phyloP scores from a whole-genome alignment of 129 eudicot genomes.

The carrot (Daucus carota) region DH1_v3.0 NC_030381.2:50277501-50278000 shows the following conservation, averaged over 20 bases:
- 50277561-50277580: neutral
- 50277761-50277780: no score
- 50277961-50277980: neutral
- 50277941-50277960: neutral
- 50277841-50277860: no score
- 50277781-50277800: no score
- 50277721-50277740: no score
- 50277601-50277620: neutral
- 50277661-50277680: neutral
- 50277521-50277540: slow-evolving; percentile 35
- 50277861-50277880: no score
- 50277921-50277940: no score
- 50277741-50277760: no score
- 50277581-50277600: neutral
- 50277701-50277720: neutral
- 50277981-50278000: no score
- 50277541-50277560: neutral
- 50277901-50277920: no score
- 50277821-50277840: no score
- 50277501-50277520: slow-evolving; percentile 40
- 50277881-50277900: no score
- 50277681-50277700: neutral
- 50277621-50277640: neutral
- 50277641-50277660: neutral
- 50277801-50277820: no score